Conservation (phyloP, 225 moss, liverwort and hornwort genomes). For the Asterella californica region DNA sequence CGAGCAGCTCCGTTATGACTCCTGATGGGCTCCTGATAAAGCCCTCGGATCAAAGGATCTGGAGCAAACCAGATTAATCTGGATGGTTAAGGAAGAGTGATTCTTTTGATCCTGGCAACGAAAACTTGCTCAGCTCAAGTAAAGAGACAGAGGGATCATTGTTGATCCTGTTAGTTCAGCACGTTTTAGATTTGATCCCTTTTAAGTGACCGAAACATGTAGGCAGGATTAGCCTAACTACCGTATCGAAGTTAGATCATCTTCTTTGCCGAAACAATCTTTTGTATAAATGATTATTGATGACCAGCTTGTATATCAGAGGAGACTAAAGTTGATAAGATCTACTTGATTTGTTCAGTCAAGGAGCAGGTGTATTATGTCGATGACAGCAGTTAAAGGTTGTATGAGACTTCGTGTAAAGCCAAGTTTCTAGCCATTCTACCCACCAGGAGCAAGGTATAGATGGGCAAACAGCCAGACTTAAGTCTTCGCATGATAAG, state of each 20-base stretch:
- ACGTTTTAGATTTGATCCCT: not conserved
- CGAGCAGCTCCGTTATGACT: not conserved
- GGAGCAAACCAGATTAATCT: not conserved
- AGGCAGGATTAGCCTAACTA: not conserved
- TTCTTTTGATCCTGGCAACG: not conserved
- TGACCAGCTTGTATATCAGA: too few species aligned
- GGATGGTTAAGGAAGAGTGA: not conserved
- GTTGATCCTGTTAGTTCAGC: not conserved
- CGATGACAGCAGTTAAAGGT: too few species aligned
- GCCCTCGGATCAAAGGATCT: not conserved
- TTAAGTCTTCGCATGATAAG: too few species aligned
- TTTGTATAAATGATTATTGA: too few species aligned
- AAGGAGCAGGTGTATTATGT: too few species aligned
- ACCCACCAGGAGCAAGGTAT: too few species aligned
- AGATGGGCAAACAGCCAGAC: too few species aligned
- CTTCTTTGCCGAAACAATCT: not conserved
- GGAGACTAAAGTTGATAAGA: too few species aligned
- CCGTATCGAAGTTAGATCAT: not conserved
- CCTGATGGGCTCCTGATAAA: too few species aligned
- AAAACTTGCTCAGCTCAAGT: not conserved
- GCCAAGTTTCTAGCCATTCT: too few species aligned
- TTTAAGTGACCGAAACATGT: not conserved
- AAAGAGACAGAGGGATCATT: not conserved
- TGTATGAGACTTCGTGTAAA: too few species aligned
- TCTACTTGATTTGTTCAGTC: too few species aligned